phyloP scores from a whole-genome alignment of 371 early-diverging fungal genomes.

The Mortierella polycephala region DNA sequence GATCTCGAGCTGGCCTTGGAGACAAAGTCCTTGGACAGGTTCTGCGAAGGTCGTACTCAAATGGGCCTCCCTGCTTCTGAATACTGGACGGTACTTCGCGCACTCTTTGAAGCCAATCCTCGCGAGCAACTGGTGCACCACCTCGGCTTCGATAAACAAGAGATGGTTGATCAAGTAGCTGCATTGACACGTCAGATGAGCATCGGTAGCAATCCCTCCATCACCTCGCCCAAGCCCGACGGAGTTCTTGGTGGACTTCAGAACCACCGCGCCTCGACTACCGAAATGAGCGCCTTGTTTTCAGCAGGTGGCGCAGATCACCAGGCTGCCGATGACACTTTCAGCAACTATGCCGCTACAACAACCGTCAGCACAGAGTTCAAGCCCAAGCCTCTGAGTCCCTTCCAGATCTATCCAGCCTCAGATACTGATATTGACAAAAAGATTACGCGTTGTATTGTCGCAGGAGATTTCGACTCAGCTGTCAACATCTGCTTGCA shows the following conservation, averaged over 20 bases:
- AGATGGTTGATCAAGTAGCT: constrained; percentile 63
- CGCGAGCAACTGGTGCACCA: constrained; percentile 86
- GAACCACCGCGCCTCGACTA: constrained; percentile 27
- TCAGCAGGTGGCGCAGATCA: constrained; percentile 19
- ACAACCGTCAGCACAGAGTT: constrained; percentile 21
- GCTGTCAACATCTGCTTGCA: constrained; percentile 90
- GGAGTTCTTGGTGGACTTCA: constrained; percentile 15
- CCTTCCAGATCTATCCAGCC: constrained; percentile 70
- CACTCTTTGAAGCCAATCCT: constrained; percentile 82
- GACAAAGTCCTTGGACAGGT: constrained; percentile 63
- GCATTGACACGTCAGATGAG: constrained; percentile 55
- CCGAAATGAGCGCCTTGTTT: constrained; percentile 36
- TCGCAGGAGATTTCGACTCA: constrained; percentile 91
- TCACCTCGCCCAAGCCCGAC: constrained; percentile 37
- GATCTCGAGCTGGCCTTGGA: constrained; percentile 72
- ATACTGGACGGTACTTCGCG: constrained; percentile 87
- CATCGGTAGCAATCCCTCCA: constrained; percentile 20
- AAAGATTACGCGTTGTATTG: constrained; percentile 83
- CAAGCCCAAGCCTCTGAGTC: constrained; percentile 50
- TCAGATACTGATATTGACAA: constrained; percentile 75
- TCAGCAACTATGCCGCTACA: constrained; percentile 23
- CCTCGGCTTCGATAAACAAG: constrained; percentile 85
- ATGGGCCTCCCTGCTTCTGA: constrained; percentile 56
- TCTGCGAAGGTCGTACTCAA: constrained; percentile 64
- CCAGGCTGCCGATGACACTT: constrained; percentile 31